Base-by-base conservation (phyloP, 2,329 filamentous ascomycete species). In the Calonectria henricotiae region DNA sequence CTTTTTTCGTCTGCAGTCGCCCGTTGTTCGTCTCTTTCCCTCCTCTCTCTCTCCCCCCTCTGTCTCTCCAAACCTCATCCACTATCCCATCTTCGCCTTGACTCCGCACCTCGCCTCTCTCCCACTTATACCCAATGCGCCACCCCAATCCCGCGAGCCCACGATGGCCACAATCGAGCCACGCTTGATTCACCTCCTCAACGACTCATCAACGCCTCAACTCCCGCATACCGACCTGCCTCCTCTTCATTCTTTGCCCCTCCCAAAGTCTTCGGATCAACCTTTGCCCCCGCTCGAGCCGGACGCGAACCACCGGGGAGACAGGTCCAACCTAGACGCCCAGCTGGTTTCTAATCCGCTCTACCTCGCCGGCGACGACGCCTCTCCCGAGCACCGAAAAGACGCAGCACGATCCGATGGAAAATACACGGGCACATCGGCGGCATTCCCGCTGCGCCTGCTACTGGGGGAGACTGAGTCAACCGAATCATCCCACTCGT, bases 161-260 rank as follows among this genome's bases (percentile, higher is more conserved):
- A 89, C 81, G 82, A 90, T 90, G 88, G 88, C 89, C 75, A 91
- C 89, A 78, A 91, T 91, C 82, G 90, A 92, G 86, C 90, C 90
- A 79, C 88, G 89, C 79, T 85, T 92, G 74, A 92, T 91, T 79
- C 89, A 91, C 80, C 82, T 91, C 74, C 84, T 91, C 77, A 91
- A 91, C 81, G 87, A 89, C 77, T 85, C 85, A 60, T 84, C 84
- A 47, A 84, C 84, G 72, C 85, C 86, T 54, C 85, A 85, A 74
- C 82, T 83, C 75, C 84, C 82, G 76, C 84, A 85, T 71, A 82
- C 86, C 76, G 87, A 89, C 70, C 85, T 90, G 3, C 89, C 89
- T 43, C 86, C 89, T 60, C 82, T 90, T 47, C 87, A 89, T 71
- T 82, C 83, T 80, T 71, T 85, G 54, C 79, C 83, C 72, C 84